Conservation (phyloP, 208 protist species). For the Trypanosomatidae sp. region DNA sequence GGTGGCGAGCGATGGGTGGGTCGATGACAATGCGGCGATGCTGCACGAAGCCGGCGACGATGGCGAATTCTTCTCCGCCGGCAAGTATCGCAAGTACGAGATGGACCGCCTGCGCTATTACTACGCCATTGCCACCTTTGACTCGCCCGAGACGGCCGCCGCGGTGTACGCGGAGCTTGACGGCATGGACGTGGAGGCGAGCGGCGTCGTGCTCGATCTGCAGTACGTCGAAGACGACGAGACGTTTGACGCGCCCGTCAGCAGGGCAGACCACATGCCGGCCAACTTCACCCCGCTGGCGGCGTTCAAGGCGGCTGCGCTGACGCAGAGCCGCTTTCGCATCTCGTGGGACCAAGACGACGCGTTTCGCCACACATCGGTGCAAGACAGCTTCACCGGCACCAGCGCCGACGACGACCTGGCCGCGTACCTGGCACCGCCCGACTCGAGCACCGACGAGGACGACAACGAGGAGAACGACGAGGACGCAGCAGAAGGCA, state of each 20-base stretch:
- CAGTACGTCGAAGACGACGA: conserved; percentile 95
- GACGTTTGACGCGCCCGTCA: conserved; percentile 53
- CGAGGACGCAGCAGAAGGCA: conserved; percentile 4
- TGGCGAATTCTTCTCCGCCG: conserved; percentile 82
- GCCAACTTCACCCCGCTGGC: conserved; percentile 69
- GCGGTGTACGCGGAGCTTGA: conserved; percentile 92
- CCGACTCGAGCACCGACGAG: conserved; percentile 62
- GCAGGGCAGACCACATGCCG: conserved; percentile 45
- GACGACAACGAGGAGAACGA: conserved; percentile 6
- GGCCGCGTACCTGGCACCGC: conserved; percentile 76
- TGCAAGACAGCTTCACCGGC: conserved; percentile 78
- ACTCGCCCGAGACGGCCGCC: conserved; percentile 82
- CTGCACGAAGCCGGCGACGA: conserved; percentile 63
- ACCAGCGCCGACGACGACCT: conserved; percentile 82
- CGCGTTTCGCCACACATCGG: conserved; percentile 62
- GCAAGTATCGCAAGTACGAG: conserved; percentile 90
- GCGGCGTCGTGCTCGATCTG: conserved; percentile 91
- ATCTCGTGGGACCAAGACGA: conserved; percentile 91
- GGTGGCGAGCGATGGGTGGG: conserved; percentile 40
- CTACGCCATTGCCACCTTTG: conserved; percentile 95
- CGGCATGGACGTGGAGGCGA: conserved; percentile 93
- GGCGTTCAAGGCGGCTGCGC: conserved; percentile 68
- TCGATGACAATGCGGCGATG: conserved; percentile 66
- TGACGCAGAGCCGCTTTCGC: conserved; percentile 79
- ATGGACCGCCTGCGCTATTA: conserved; percentile 93